These are phyloP conservation scores for Glarea lozoyensis DNA, from an alignment of 495 filamentous ascomycete genomes.

Conservation along the genomic window DNA sequence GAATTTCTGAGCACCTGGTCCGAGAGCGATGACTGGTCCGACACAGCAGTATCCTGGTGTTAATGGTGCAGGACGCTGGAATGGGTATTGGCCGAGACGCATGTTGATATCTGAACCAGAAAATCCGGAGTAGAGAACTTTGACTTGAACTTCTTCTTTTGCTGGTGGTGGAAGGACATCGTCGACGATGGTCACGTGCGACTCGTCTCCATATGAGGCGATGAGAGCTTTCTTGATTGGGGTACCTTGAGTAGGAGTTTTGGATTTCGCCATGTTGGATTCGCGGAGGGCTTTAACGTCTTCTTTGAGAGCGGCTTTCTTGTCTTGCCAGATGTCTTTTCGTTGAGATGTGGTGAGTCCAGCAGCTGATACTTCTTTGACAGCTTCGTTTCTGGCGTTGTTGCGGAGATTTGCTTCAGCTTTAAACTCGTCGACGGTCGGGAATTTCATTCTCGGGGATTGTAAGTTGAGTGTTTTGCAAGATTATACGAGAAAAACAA, in stretches of 20 bases:
- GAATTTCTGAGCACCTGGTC: conserved; percentile 21
- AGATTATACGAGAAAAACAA: too few species aligned
- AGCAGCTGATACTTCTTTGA: background rate
- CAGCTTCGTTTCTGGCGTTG: background rate
- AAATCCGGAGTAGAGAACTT: conserved; percentile 31
- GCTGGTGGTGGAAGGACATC: conserved; percentile 22
- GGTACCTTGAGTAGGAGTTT: background rate
- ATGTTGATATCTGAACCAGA: conserved; percentile 34
- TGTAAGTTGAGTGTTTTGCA: too few species aligned
- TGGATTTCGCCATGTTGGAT: too few species aligned
- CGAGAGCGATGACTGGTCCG: conserved; percentile 25
- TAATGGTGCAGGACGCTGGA: conserved; percentile 29
- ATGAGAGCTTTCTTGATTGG: conserved; percentile 34
- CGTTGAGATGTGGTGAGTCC: background rate
- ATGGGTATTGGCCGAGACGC: conserved; percentile 31
- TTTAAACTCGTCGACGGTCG: too few species aligned
- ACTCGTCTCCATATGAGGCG: conserved; percentile 25
- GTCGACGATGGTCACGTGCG: conserved; percentile 24
- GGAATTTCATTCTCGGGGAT: too few species aligned
- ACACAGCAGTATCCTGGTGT: conserved; percentile 34
- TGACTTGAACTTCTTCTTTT: conserved; percentile 29
- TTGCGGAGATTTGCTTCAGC: too few species aligned
- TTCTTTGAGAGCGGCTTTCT: background rate
- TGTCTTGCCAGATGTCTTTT: background rate
- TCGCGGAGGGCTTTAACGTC: background rate